phyloP scores from a whole-genome alignment of 2,329 filamentous ascomycete species.

The Aspergillus proliferans region DNA sequence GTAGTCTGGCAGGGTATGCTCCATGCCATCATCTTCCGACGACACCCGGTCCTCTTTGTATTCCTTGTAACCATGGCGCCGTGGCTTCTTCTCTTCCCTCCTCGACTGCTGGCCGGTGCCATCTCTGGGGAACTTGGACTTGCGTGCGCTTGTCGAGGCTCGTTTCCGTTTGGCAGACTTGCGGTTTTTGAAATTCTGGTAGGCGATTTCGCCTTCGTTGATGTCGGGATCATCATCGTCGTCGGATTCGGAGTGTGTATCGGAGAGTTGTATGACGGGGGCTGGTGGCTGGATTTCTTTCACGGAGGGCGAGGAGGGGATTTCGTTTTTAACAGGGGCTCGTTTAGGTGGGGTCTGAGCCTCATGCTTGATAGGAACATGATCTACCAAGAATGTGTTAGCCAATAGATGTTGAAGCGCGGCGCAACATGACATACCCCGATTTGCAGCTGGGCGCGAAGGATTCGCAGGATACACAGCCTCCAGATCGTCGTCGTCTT shows the following conservation, averaged over 20 bases:
- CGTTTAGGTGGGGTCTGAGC: neutral
- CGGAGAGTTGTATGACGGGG: slow-evolving; percentile 16
- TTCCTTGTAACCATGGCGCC: slow-evolving; percentile 26
- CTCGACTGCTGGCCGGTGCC: slow-evolving; percentile 30
- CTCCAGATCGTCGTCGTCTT: slow-evolving; percentile 42
- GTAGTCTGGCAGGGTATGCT: slow-evolving; percentile 64
- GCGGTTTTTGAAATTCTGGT: slow-evolving; percentile 59
- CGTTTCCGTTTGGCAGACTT: slow-evolving; percentile 51
- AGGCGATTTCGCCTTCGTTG: slow-evolving; percentile 42
- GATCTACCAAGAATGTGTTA: neutral
- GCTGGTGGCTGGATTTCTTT: neutral
- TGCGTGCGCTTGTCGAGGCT: slow-evolving; percentile 42
- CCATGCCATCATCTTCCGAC: slow-evolving; percentile 50
- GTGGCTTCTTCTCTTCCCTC: slow-evolving; percentile 16
- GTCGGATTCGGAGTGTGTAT: slow-evolving; percentile 3
- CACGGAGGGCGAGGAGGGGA: slow-evolving; percentile 7
- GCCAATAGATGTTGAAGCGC: neutral
- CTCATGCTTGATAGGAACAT: neutral
- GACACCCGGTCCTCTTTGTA: slow-evolving; percentile 43
- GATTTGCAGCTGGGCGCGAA: neutral
- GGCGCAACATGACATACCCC: slow-evolving; percentile 8
- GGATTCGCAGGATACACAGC: slow-evolving; percentile 22
- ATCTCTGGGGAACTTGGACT: slow-evolving; percentile 40
- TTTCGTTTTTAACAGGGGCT: slow-evolving; percentile 2
- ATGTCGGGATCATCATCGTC: slow-evolving; percentile 27